phyloP scores from a whole-genome alignment of 768 basidiomycete genomes.

The Cantharellus anzutake region DNA sequence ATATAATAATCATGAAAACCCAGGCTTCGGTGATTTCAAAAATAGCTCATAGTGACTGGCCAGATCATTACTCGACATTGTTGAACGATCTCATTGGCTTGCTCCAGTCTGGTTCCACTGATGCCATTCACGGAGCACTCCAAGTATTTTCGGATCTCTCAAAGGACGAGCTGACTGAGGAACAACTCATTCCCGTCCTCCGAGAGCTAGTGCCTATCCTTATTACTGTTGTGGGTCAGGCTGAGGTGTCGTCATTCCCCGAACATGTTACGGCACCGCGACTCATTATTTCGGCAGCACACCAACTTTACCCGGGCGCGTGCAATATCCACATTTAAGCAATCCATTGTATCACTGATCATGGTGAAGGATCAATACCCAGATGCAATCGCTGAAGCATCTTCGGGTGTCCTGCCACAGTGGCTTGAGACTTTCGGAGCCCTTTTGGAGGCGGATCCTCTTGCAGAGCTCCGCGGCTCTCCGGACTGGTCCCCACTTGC shows the following conservation, averaged over 20 bases:
- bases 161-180: constrained; percentile 79
- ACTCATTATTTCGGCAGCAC: constrained; percentile 25
- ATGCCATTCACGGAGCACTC: constrained; percentile 88
- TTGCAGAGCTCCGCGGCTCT: constrained; percentile 36
- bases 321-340: constrained; percentile 73
- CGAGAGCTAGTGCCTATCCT: constrained; percentile 75
- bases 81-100: constrained; percentile 54
- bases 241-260: constrained; percentile 29
- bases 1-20: neutral
- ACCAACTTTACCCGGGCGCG: constrained; percentile 67
- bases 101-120: constrained; percentile 49
- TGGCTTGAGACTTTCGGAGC: constrained; percentile 88
- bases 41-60: constrained; percentile 87
- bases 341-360: constrained; percentile 75
- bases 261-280: neutral
- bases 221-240: constrained; percentile 55
- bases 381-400: constrained; percentile 66
- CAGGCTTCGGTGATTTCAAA: constrained; percentile 79
- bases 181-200: constrained; percentile 86
- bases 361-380: constrained; percentile 94
- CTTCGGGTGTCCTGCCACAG: constrained; percentile 57
- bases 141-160: constrained; percentile 91
- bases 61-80: constrained; percentile 89
- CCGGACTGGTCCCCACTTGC: constrained; percentile 66
- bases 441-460: constrained; percentile 45